phyloP scores from a whole-genome alignment of 2,329 filamentous ascomycete species.

The Fusarium sp. region DNA sequence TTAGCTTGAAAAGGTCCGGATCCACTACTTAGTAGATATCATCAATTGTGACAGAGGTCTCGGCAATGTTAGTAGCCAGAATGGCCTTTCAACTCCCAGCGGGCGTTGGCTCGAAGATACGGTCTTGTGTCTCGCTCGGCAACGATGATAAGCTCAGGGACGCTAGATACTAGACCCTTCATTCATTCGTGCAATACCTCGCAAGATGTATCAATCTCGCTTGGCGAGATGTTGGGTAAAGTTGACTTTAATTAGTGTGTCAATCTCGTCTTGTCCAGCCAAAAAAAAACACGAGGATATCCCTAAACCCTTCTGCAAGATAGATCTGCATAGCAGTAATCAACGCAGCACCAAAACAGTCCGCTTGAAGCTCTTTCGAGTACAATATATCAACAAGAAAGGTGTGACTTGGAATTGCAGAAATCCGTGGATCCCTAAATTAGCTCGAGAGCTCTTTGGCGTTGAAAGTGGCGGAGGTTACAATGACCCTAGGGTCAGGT shows the following conservation, averaged over 20 bases:
- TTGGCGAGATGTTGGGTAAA: too few species aligned
- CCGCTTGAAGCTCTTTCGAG: not conserved
- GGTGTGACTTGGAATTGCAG: not conserved
- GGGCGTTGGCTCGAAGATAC: too few species aligned
- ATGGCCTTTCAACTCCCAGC: not conserved
- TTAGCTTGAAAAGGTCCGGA: not conserved
- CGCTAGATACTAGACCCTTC: too few species aligned
- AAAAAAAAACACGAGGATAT: slow-evolving; percentile 8
- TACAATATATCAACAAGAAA: not conserved
- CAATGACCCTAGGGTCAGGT: not conserved
- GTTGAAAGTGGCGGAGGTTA: not conserved
- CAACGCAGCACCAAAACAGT: not conserved
- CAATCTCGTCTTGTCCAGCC: not conserved
- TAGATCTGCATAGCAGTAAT: slow-evolving; percentile 5
- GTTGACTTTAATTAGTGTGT: too few species aligned
- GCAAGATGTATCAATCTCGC: not conserved
- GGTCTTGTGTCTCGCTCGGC: too few species aligned
- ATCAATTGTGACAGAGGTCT: not conserved
- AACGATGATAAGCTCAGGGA: too few species aligned
- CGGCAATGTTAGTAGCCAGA: not conserved
- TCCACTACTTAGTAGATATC: not conserved
- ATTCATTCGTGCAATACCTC: too few species aligned
- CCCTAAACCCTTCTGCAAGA: not conserved
- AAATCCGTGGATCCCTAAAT: not conserved
- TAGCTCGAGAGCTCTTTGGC: not conserved